Conservation (phyloP, 1,284 basidiomycete species). For the Cutaneotrichosporon spelunceum region DNA sequence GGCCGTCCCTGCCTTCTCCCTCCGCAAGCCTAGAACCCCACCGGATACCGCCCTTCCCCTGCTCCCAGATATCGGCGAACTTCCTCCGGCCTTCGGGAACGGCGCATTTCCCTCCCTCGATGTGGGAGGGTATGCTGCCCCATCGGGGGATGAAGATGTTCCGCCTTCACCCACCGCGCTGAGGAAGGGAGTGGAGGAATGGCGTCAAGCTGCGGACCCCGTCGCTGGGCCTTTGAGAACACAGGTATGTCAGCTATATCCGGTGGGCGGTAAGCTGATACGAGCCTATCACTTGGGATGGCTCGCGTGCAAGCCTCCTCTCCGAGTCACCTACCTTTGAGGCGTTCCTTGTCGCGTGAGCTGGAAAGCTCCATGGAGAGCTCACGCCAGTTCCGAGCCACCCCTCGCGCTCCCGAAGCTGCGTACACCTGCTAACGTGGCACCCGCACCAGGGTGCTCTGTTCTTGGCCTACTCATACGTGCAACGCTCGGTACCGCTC, state of each 20-base stretch:
- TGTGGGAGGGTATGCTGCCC: not conserved
- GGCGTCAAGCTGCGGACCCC: slow-evolving; percentile 7
- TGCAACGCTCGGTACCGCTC: slow-evolving; percentile 37
- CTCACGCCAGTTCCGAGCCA: slow-evolving; percentile 23
- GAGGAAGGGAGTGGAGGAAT: slow-evolving; percentile 1
- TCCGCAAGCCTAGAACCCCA: slow-evolving; percentile 10
- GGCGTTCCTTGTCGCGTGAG: slow-evolving; percentile 31
- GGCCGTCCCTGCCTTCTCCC: not conserved
- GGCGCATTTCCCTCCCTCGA: not conserved
- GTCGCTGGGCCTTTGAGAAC: slow-evolving; percentile 14
- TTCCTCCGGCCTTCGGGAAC: not conserved
- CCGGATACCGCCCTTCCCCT: not conserved
- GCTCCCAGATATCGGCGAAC: not conserved
- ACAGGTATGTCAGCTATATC: slow-evolving; percentile 12
- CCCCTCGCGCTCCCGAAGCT: slow-evolving; percentile 25
- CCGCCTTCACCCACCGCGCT: not conserved
- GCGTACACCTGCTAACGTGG: slow-evolving; percentile 6
- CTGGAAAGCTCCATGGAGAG: not conserved
- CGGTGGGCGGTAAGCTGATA: not conserved
- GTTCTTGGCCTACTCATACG: slow-evolving; percentile 34
- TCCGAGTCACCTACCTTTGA: slow-evolving; percentile 38
- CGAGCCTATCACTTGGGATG: slow-evolving; percentile 16
- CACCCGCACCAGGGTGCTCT: slow-evolving; percentile 19
- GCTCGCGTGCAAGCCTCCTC: slow-evolving; percentile 18
- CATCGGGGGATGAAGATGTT: not conserved